phyloP scores from a whole-genome alignment of 179 eudicot species.

The Pouteria campechiana region DNA sequence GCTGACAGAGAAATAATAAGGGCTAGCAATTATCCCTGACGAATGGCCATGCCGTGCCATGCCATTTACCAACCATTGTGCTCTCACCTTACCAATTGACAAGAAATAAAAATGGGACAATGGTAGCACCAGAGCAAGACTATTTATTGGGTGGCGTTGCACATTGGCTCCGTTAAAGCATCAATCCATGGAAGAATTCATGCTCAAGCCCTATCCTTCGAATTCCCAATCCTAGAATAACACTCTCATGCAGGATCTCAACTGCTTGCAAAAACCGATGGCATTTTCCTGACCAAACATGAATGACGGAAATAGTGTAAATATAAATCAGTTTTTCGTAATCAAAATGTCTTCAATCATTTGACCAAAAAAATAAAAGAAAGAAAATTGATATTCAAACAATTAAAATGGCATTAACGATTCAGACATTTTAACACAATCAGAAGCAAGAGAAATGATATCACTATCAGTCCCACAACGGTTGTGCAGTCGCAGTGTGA shows the following conservation, averaged over 20 bases:
- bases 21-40: no score
- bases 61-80: no score
- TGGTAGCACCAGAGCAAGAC: no score
- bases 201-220: conserved; percentile 12
- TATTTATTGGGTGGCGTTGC: no score
- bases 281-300: conserved; percentile 6
- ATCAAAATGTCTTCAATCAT: no score
- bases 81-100: no score
- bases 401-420: not conserved
- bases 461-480: not conserved
- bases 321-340: not conserved
- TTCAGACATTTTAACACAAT: no score
- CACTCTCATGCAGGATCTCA: conserved; percentile 1
- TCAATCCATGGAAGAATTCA: conserved; percentile 16
- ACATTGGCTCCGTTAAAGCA: conserved; percentile 5
- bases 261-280: conserved; percentile 2
- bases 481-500: conserved; percentile 8
- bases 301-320: not conserved
- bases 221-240: conserved; percentile 13
- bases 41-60: no score
- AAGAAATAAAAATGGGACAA: no score
- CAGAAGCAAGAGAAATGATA: not conserved
- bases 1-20: no score
- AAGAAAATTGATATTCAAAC: not conserved
- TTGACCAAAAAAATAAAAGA: not conserved